Evolutionary conservation across 1,284 basidiomycete species (phyloP).

Genomic region (Ceratobasidium sp.): DNA sequence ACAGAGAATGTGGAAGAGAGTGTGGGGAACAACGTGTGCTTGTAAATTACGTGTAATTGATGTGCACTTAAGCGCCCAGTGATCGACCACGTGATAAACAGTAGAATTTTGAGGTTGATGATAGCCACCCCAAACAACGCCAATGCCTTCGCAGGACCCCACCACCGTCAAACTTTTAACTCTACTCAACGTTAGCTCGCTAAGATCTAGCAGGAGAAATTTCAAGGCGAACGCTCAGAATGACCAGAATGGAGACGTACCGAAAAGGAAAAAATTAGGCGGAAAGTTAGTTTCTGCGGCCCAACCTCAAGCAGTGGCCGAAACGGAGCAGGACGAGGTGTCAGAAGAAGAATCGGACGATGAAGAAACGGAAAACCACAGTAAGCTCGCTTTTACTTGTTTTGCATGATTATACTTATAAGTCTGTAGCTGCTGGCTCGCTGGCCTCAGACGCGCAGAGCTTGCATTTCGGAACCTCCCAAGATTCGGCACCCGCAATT

Average conservation of each 20-base stretch:
- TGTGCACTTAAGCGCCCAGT: constrained; percentile 20
- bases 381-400: not conserved
- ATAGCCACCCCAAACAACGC: constrained; percentile 22
- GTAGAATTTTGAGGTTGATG: constrained; percentile 27
- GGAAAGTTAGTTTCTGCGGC: constrained; percentile 24
- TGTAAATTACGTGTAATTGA: constrained; percentile 9
- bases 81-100: constrained; percentile 1
- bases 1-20: constrained; percentile 3
- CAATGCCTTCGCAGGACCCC: constrained; percentile 57
- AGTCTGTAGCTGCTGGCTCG: constrained; percentile 1
- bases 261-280: constrained; percentile 48
- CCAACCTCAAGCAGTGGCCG: constrained; percentile 52
- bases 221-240: constrained; percentile 58
- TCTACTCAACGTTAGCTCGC: constrained; percentile 92
- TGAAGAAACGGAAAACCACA: not conserved
- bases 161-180: constrained; percentile 90
- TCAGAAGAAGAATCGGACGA: constrained; percentile 51
- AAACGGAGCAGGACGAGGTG: constrained; percentile 49
- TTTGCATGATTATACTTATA: not conserved
- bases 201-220: constrained; percentile 56
- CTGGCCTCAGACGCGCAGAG: constrained; percentile 24
- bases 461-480: constrained; percentile 37
- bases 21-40: not conserved
- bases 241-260: constrained; percentile 47
- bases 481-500: constrained; percentile 18